These are phyloP conservation scores for Ceratobasidium sp. DNA, from an alignment of 1,284 basidiomycete species.

Conservation along the genomic window DNA sequence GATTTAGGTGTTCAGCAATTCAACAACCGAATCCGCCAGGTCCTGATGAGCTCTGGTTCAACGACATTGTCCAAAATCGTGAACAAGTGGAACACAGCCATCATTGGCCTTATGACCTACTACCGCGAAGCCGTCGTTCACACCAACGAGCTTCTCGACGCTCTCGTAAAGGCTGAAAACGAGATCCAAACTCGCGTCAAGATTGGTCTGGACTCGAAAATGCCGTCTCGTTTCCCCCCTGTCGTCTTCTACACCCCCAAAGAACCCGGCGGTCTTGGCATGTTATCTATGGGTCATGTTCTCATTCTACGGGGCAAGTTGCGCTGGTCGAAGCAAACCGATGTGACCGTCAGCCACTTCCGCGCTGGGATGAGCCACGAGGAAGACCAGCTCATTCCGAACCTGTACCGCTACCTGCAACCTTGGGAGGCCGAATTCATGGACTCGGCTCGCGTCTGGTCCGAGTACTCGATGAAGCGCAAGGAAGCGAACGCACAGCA, in stretches of 20 bases:
- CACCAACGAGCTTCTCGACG: constrained; percentile 93
- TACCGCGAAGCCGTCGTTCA: constrained; percentile 99
- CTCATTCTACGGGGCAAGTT: constrained; percentile 97
- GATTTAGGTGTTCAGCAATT: constrained; percentile 85
- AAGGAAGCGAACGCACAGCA: constrained; percentile 99
- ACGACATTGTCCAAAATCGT: constrained; percentile 99
- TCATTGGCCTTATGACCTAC: constrained; percentile 96
- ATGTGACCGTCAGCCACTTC: constrained; percentile 95
- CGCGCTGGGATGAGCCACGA: constrained; percentile 96
- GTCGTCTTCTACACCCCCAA: constrained; percentile 97
- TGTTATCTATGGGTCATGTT: constrained; percentile 99
- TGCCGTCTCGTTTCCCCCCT: constrained; percentile 98
- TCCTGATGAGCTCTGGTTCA: constrained; percentile 98
- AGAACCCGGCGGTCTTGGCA: constrained; percentile 96
- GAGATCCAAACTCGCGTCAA: constrained; percentile 99
- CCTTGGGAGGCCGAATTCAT: constrained; percentile 99
- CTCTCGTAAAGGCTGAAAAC: constrained; percentile 96
- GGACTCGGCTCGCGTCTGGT: constrained; percentile 98
- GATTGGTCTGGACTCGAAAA: constrained; percentile 98
- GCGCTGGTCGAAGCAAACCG: constrained; percentile 98
- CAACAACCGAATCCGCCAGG: constrained; percentile 95
- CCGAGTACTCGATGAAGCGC: constrained; percentile 99
- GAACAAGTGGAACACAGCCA: constrained; percentile 98
- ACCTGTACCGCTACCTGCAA: constrained; percentile 96
- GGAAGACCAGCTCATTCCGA: constrained; percentile 93